A percentile compares a stretch with the other conserved stretches of the same genome.
Conservation (phyloP, 2,329 filamentous ascomycete genomes). For the Trichoderma atrobrunneum region DNA sequence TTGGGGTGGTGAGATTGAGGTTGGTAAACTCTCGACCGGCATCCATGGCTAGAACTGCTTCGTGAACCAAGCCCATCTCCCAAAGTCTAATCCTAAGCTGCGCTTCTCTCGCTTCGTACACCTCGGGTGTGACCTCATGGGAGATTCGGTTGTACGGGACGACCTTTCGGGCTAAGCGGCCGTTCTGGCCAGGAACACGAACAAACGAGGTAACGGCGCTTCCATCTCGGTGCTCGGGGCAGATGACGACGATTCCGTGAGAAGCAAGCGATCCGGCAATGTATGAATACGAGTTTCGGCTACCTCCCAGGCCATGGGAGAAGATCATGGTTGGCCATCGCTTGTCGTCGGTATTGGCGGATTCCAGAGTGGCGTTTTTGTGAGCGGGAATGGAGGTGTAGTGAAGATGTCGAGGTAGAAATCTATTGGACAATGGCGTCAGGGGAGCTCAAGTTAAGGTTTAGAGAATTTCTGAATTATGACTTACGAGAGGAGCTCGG, state of each 20-base stretch:
- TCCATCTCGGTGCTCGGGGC: slow-evolving; percentile 79
- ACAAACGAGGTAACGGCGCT: slow-evolving; percentile 73
- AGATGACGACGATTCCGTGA: slow-evolving; percentile 76
- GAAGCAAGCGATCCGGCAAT: slow-evolving; percentile 75
- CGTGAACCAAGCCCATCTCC: slow-evolving; percentile 71
- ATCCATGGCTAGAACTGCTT: slow-evolving; percentile 66
- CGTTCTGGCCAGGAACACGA: slow-evolving; percentile 54
- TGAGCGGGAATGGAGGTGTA: slow-evolving; percentile 70
- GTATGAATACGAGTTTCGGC: slow-evolving; percentile 82
- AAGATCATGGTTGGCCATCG: slow-evolving; percentile 82
- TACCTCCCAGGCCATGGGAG: slow-evolving; percentile 80
- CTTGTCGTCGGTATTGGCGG: slow-evolving; percentile 44
- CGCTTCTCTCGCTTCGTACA: slow-evolving; percentile 64
- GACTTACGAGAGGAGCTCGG: slow-evolving; percentile 57
- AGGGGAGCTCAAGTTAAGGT: neutral
- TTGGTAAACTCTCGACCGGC: slow-evolving; percentile 49
- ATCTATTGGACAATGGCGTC: slow-evolving; percentile 40
- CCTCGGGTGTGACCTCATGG: slow-evolving; percentile 63
- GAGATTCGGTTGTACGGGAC: slow-evolving; percentile 53
- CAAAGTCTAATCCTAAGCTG: slow-evolving; percentile 74
- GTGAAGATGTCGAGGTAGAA: slow-evolving; percentile 68
- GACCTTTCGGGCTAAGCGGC: slow-evolving; percentile 30
- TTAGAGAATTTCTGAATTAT: neutral
- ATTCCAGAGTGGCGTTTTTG: slow-evolving; percentile 65
- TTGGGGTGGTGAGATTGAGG: slow-evolving; percentile 47